phyloP scores from a whole-genome alignment of 2,329 filamentous ascomycete genomes.

The Colletotrichum sp. region DNA sequence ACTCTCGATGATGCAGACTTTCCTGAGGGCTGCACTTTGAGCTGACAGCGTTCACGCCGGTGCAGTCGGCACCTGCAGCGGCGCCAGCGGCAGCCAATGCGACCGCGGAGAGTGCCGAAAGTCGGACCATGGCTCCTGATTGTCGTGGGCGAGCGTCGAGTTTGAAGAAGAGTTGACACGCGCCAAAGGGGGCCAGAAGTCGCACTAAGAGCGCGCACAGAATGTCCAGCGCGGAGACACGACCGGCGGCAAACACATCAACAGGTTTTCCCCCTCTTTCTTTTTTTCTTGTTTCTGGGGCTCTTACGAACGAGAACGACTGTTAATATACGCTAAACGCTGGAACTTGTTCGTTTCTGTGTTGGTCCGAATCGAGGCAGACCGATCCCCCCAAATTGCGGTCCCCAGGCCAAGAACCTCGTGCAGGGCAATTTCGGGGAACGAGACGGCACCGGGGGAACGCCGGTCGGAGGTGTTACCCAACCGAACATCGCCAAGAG shows the following conservation, averaged over 20 bases:
- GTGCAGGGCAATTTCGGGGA: background rate
- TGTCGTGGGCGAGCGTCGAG: background rate
- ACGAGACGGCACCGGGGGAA: background rate
- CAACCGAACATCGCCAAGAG: background rate
- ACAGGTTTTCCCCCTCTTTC: background rate
- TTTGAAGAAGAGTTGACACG: background rate
- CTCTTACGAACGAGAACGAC: background rate
- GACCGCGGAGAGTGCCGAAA: background rate
- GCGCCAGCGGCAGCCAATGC: background rate
- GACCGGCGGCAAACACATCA: background rate
- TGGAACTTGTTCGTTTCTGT: background rate
- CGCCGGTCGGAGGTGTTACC: background rate
- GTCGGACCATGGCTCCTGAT: background rate
- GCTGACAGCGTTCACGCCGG: constrained; percentile 9
- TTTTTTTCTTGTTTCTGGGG: background rate
- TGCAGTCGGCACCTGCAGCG: background rate
- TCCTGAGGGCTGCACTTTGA: constrained; percentile 5
- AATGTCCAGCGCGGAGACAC: background rate
- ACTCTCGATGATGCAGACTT: constrained; percentile 23
- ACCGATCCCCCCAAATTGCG: background rate
- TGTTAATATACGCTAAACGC: constrained; percentile 14
- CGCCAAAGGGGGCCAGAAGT: background rate
- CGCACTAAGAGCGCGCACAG: background rate
- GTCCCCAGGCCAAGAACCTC: background rate
- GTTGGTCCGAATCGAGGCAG: background rate